Conservation (phyloP, 768 basidiomycete genomes). For the Kondoa malvinella region DNA sequence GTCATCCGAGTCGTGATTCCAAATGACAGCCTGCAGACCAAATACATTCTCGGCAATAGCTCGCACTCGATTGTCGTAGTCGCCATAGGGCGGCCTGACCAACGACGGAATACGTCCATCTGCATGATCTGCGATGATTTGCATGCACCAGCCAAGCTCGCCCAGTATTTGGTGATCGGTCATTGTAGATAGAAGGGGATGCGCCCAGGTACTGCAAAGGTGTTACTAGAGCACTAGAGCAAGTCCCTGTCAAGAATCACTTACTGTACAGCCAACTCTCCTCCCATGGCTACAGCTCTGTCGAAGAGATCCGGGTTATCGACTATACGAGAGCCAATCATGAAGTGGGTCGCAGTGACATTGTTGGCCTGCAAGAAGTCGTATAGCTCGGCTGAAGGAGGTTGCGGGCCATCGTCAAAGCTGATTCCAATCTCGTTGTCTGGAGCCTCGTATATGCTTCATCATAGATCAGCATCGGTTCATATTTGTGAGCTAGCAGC, state of each 20-base stretch:
- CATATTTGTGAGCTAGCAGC: neutral
- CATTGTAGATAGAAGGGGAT: slow-evolving; percentile 48
- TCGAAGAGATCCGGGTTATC: slow-evolving; percentile 43
- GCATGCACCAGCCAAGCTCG: slow-evolving; percentile 66
- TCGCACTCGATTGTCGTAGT: neutral
- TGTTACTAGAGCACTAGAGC: slow-evolving; percentile 14
- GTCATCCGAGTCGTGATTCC: too few relatives aligned
- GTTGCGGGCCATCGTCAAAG: slow-evolving; percentile 67
- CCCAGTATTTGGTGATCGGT: slow-evolving; percentile 43
- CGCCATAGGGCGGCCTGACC: neutral
- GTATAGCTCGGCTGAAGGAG: slow-evolving; percentile 39
- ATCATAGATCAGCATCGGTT: neutral
- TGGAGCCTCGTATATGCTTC: slow-evolving; percentile 52
- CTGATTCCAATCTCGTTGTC: slow-evolving; percentile 44
- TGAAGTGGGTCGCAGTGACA: slow-evolving; percentile 63
- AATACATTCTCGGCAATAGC: neutral
- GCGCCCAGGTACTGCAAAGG: neutral
- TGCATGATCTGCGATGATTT: neutral
- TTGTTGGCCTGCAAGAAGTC: slow-evolving; percentile 51
- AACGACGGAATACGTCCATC: neutral
- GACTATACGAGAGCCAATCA: slow-evolving; percentile 65
- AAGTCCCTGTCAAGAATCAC: slow-evolving; percentile 17
- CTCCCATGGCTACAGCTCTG: slow-evolving; percentile 36
- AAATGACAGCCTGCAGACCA: neutral
- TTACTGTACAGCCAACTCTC: slow-evolving; percentile 33